Base-by-base conservation (phyloP, 75 land plant species). In the Chamaecyparis obtusa region DNA sequence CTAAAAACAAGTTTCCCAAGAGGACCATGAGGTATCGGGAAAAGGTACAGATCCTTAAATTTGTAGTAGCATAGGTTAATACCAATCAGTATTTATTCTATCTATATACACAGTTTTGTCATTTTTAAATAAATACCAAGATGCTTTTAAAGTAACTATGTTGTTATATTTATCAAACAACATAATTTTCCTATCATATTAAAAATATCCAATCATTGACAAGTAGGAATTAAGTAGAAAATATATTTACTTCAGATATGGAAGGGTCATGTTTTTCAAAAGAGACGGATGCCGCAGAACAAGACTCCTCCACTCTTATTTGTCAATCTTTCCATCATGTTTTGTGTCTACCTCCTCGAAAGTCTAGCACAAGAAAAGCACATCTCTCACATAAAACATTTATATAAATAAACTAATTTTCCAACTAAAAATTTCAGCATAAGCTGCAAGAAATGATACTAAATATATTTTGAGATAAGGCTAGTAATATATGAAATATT, bases 261-360 rank as follows among this genome's bases (percentile, higher is more conserved):
- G 96, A 85, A 96, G 93, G 48, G 96, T 96, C 97, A 96, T 96
- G 87, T 96, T 94, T 86, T 89, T 95, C 88, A 96, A 64, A 41
- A 95, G 91, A 14, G 91, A 86, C 19, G 97, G 97, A 80, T 95
- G 85, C 9, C 89, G 89, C 44, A 76, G 8, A 6, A 92, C 97
- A 91, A 96, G 93, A 43, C 46, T 89, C 72, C 89, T 91, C 97
- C 97, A 96, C 55, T 96, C 97, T 57, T 93, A 94, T 85, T 89
- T 90, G 75, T 88, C 89, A 81, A 96, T 96, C 89, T 85, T 93
- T 5, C 95, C 97, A 89, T 96, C 97, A n/a, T 69, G 85, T 81
- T 95, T 93, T 16, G 92, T 83, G 86, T 96, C 96, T 36, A 92
- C 92, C 56, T 91, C 92, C 55, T 56, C 85, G 85, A 91, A 91